Evolutionary conservation across 2,329 filamentous ascomycete genomes (phyloP).

Genomic region (Sporothrix mexicana): DNA sequence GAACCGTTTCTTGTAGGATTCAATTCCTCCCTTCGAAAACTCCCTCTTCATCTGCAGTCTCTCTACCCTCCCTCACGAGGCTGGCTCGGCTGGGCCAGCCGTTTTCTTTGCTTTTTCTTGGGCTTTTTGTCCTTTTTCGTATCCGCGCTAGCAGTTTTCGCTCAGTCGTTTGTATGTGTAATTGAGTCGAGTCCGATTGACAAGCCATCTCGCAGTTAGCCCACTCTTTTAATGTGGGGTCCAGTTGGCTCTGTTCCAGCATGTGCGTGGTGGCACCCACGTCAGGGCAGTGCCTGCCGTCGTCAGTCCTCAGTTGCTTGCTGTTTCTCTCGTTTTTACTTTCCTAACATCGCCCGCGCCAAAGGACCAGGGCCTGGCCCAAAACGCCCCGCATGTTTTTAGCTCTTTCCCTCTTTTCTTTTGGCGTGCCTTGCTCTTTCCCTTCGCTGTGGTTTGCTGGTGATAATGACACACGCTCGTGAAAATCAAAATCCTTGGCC

Average conservation of each 20-base stretch:
- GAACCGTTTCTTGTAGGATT: neutral
- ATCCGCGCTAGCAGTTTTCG: slow-evolving; percentile 8
- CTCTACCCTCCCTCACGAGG: neutral
- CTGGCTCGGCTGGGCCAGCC: slow-evolving; percentile 23
- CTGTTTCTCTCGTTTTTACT: neutral
- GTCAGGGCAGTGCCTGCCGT: neutral
- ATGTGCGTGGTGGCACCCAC: neutral
- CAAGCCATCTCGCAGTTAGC: neutral
- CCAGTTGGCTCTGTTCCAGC: neutral
- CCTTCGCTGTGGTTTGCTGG: slow-evolving; percentile 17
- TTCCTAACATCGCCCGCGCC: neutral
- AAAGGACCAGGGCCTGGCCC: neutral
- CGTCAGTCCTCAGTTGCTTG: no score
- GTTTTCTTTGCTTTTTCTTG: neutral
- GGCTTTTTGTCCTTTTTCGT: neutral
- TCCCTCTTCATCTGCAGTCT: neutral
- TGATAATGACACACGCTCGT: slow-evolving; percentile 30
- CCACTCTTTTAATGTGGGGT: neutral
- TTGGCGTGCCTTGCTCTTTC: neutral
- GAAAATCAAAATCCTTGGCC: slow-evolving; percentile 16
- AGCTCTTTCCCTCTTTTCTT: neutral
- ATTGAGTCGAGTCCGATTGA: slow-evolving; percentile 23
- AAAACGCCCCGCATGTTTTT: neutral
- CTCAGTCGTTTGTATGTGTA: slow-evolving; percentile 31
- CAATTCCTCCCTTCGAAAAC: neutral